Conservation (phyloP, 176 grass and related monocot species). For the Microstegium vimineum region DNA sequence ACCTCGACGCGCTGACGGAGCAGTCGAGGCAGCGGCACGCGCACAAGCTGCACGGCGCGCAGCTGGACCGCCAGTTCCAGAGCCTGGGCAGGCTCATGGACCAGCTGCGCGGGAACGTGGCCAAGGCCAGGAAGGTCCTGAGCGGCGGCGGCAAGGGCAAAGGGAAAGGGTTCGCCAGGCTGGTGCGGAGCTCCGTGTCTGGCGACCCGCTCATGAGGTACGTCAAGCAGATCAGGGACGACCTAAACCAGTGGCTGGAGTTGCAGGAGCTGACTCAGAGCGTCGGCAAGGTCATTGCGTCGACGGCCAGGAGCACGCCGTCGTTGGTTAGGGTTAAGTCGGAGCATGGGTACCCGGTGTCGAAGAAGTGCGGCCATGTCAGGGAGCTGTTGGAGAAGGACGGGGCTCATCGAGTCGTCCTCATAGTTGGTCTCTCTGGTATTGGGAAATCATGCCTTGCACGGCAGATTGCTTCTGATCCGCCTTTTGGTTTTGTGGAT, state of each 20-base stretch:
- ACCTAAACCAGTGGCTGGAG: conserved; percentile 76
- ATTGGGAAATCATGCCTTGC: conserved; percentile 71
- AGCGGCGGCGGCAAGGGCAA: conserved; percentile 37
- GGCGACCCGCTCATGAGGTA: conserved; percentile 58
- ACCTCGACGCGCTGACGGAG: conserved; percentile 47
- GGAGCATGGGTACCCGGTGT: conserved; percentile 58
- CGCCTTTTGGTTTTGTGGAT: conserved; percentile 34
- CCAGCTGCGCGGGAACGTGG: conserved; percentile 40
- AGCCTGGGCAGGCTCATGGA: conserved; percentile 49
- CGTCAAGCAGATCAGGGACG: conserved; percentile 57
- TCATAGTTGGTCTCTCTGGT: conserved; percentile 68
- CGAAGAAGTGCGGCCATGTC: conserved; percentile 42
- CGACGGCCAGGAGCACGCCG: conserved; percentile 33
- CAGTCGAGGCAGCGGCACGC: conserved; percentile 46
- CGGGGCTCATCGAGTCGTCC: conserved; percentile 42
- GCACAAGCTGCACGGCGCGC: conserved; percentile 44
- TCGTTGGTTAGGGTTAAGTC: conserved; percentile 45
- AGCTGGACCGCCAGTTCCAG: conserved; percentile 55
- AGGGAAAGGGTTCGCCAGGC: conserved; percentile 42
- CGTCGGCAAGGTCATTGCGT: conserved; percentile 29
- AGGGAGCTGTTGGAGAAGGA: conserved; percentile 44
- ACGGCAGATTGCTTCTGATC: conserved; percentile 53
- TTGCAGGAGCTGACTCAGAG: conserved; percentile 48
- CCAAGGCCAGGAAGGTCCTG: conserved; percentile 45
- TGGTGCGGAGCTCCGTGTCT: conserved; percentile 57